Base-by-base conservation (phyloP, 2,329 filamentous ascomycete species). In the Aspergillus sp. region DNA sequence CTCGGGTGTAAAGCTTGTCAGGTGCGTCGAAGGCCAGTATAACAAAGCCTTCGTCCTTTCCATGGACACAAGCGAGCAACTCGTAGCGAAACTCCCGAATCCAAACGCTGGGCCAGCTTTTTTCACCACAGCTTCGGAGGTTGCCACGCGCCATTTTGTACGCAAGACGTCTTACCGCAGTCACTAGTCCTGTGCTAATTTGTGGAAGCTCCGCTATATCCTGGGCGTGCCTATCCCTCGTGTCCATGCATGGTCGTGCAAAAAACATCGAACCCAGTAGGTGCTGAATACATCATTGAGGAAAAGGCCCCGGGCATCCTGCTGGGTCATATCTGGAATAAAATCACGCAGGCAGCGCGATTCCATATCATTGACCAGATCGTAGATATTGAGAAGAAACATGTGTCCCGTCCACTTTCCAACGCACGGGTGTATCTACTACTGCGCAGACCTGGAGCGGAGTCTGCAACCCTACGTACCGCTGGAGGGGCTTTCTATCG, bases 271-370 rank as follows among this genome's bases (percentile, higher is more conserved):
- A 75, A 75, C 51, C 36, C 65, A 42, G 71, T 70, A 33, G 71
- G 71, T 3, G 68, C 67, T 40, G 71, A 75, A 58, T 76, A 70
- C 43, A 65, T 76, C 19, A 66, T 76, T 17, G 71, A 74, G 64
- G 72, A 71, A 50, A 62, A 65, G 22, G 56, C 67, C 14, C 30
- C 1, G 73, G 73, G 33, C 33, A 35, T 35, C 33, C n/a, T 10
- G 11, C 55, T 73, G 17, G 67, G 64, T 10, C 59, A 63, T 4
- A 45, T 65, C 10, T 73, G 70, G 72, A 63, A 55, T 45, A 38
- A 45, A 5, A 43, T 60, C 35, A 49, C 57, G 3, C 52, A 47
- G 11, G 3, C 53, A 26, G 35, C 51, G 24, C 50, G 58, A 24
- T 7, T 22, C 22, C 22, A 7, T 2, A 22, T 22, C 22, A 22